phyloP scores from a whole-genome alignment of 179 eudicot genomes.

The Carnegiea gigantea region DNA sequence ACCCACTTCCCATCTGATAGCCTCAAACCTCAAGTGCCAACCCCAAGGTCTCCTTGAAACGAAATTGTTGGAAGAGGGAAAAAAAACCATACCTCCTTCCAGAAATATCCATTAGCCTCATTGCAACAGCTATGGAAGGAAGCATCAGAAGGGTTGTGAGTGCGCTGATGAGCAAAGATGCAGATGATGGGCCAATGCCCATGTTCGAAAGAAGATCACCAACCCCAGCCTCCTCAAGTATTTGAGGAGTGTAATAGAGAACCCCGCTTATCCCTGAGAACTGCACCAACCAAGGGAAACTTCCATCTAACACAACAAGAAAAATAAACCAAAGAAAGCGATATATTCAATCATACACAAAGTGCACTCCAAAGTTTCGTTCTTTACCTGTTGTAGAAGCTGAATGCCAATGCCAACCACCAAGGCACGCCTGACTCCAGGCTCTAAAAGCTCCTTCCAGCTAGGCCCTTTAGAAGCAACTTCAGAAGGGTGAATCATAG shows the following conservation, averaged over 20 bases:
- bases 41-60: neutral
- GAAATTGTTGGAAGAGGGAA: neutral
- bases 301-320: conserved; percentile 7
- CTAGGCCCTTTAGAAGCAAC: conserved; percentile 50
- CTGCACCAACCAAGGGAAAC: conserved; percentile 39
- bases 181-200: conserved; percentile 58
- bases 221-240: conserved; percentile 78
- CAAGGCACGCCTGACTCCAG: conserved; percentile 78
- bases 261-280: conserved; percentile 87
- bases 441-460: conserved; percentile 69
- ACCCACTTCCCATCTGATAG: neutral
- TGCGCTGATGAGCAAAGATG: conserved; percentile 66
- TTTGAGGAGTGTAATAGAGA: conserved; percentile 76
- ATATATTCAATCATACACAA: neutral
- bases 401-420: conserved; percentile 71
- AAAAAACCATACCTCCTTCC: conserved; percentile 63
- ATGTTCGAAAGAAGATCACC: conserved; percentile 63
- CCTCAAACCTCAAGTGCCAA: neutral
- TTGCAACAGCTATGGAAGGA: conserved; percentile 76
- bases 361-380: neutral
- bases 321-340: neutral
- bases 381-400: conserved; percentile 77
- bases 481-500: conserved; percentile 69
- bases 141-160: conserved; percentile 69
- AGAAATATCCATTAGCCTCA: conserved; percentile 79